Evolutionary conservation across 805 yeast species (phyloP).

Genomic region (Kodamaea sagamina): DNA sequence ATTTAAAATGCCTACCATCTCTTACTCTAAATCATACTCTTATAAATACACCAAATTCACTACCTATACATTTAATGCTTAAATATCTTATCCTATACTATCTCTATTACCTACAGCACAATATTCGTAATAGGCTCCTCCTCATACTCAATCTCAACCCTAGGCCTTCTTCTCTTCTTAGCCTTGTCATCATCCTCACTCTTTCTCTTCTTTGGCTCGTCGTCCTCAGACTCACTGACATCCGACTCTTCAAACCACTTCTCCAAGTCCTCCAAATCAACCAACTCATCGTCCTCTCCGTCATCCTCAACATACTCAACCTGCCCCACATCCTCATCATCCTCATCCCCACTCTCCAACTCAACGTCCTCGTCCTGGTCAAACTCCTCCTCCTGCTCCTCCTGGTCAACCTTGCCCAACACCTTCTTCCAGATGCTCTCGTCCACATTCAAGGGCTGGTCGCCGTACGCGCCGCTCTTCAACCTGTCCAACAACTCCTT

Average conservation of each 20-base stretch:
- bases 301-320: slow-evolving; percentile 91
- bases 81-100: not conserved
- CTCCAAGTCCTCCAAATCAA: slow-evolving; percentile 90
- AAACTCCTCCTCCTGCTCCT: slow-evolving; percentile 59
- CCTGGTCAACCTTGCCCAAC: slow-evolving; percentile 62
- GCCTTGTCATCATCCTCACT: slow-evolving; percentile 38
- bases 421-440: slow-evolving; percentile 95
- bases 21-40: no score
- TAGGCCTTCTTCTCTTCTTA: slow-evolving; percentile 62
- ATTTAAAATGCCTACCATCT: no score
- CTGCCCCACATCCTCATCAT: slow-evolving; percentile 61
- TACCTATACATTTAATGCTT: not conserved
- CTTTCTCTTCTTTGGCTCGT: slow-evolving; percentile 28
- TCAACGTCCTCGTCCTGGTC: slow-evolving; percentile 63
- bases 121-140: slow-evolving; percentile 41
- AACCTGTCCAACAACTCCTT: slow-evolving; percentile 91
- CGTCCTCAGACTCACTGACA: slow-evolving; percentile 36
- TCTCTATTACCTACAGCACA: slow-evolving; percentile 19
- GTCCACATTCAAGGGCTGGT: slow-evolving; percentile 94
- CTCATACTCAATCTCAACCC: slow-evolving; percentile 83
- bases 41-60: no score
- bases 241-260: slow-evolving; percentile 68
- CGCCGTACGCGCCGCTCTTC: slow-evolving; percentile 98
- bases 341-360: slow-evolving; percentile 49
- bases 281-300: slow-evolving; percentile 78